Base-by-base conservation (phyloP, 805 yeast genomes). In the Ogataea methanolica region DNA sequence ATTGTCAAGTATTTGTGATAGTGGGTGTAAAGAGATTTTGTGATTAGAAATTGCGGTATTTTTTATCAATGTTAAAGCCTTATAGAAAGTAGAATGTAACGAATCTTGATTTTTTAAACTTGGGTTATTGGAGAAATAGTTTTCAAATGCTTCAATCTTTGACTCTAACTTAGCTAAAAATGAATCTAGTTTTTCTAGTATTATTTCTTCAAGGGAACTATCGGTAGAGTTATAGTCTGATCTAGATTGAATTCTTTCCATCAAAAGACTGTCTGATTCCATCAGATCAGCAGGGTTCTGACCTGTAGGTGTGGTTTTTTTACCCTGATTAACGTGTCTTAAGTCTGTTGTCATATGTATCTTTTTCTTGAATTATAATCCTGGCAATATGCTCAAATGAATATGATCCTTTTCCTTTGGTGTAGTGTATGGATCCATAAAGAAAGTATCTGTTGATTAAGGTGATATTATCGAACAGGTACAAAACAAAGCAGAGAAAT, bases 1-100 rank as follows among this genome's bases (percentile, higher is more conserved):
- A 19, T 60, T 56, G 45, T 66, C 68, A 9, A 67, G 45, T 9
- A 67, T 58, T 42, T 59, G 61, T 17, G 56, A 47, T 15, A 64
- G 43, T 7, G 67, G 66, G 42, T 63, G 64, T 37, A 62, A 41
- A 31, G 57, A 56, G 26, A 51, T 51, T 42, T 62, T 58, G 33
- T 61, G 59, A 41, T 56, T 62, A 33, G 53, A 53, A 17, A 50
- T 44, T 36, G 60, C 48, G 12, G 55, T 47, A 3, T 52, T 47
- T 49, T 59, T 63, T 26, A 61, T 55, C 1, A 58, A 48, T 19
- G 44, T 48, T 31, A 65, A 42, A 2, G 62, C 54, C 19, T 55
- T 51, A 35, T 55, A 62, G 33, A 66, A 52, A n/a, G 52, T 48
- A 9, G 57, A 49, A 31, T 59, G 61, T 6, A 54, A 51, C 19